Conservation (phyloP, 495 filamentous ascomycete genomes). For the Tuber calosporum region DNA sequence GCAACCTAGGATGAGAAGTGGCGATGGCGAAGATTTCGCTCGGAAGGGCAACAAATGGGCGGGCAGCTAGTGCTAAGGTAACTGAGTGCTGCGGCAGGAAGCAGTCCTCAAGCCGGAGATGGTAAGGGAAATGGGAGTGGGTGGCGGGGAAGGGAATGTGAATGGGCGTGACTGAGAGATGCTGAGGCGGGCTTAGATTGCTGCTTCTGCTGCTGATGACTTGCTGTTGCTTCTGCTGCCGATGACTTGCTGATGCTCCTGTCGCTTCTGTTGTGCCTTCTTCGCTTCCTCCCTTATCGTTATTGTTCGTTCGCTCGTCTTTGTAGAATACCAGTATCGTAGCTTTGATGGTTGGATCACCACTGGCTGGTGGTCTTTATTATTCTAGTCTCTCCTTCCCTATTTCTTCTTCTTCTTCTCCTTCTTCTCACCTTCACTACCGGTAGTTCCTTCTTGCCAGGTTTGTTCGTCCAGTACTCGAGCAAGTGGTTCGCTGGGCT, state of each 20-base stretch:
- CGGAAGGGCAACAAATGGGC: neutral
- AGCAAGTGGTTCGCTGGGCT: slow-evolving; percentile 18
- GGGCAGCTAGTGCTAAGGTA: neutral
- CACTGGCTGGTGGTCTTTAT: neutral
- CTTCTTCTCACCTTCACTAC: neutral
- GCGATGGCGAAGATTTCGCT: neutral
- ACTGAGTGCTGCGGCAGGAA: neutral
- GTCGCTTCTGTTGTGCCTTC: neutral
- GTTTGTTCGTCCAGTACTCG: too few relatives aligned
- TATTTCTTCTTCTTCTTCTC: neutral
- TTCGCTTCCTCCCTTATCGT: neutral
- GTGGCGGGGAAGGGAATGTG: slow-evolving; percentile 3
- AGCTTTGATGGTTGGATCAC: neutral
- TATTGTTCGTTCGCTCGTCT: neutral
- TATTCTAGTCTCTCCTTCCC: neutral
- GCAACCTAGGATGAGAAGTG: neutral
- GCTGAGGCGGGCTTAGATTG: neutral
- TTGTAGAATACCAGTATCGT: neutral
- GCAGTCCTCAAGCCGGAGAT: neutral
- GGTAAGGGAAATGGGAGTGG: neutral
- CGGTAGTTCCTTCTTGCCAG: slow-evolving; percentile 19
- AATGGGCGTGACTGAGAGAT: neutral
- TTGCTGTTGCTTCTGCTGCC: neutral
- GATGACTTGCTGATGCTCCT: neutral
- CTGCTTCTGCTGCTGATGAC: neutral